Conservation (phyloP, 2,329 filamentous ascomycete species). For the Sporothrix pseudoabietina region DNA sequence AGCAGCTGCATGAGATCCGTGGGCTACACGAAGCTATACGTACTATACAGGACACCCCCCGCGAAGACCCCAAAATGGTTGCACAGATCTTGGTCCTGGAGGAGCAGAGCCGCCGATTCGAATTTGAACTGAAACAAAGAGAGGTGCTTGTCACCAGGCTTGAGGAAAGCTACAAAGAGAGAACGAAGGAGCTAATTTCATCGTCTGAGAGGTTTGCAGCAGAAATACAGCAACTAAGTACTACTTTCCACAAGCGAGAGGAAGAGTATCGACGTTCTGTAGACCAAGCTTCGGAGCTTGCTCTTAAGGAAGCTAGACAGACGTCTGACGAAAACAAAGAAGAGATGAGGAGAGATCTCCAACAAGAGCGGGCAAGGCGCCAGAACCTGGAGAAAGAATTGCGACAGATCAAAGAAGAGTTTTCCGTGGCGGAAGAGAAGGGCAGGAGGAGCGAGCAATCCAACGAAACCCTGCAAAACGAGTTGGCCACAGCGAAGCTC, state of each 20-base stretch:
- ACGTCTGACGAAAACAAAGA: slow-evolving; percentile 27
- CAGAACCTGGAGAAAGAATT: slow-evolving; percentile 32
- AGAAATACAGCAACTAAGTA: slow-evolving; percentile 25
- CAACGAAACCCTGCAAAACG: slow-evolving; percentile 21
- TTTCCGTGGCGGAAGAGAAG: slow-evolving; percentile 30
- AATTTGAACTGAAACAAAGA: slow-evolving; percentile 27
- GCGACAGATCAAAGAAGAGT: slow-evolving; percentile 26
- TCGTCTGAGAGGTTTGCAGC: slow-evolving; percentile 19
- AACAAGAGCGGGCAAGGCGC: slow-evolving; percentile 30
- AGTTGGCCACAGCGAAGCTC: slow-evolving; percentile 22
- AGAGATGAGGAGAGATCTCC: slow-evolving; percentile 28
- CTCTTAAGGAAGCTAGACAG: slow-evolving; percentile 23
- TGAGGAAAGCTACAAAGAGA: slow-evolving; percentile 28
- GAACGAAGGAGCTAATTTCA: neutral
- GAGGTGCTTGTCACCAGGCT: slow-evolving; percentile 22
- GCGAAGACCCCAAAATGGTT: slow-evolving; percentile 16
- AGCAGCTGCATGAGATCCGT: slow-evolving; percentile 8
- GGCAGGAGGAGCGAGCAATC: neutral
- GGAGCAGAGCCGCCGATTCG: slow-evolving; percentile 1
- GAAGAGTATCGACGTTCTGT: slow-evolving; percentile 28
- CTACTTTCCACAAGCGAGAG: slow-evolving; percentile 24
- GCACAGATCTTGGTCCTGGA: slow-evolving; percentile 16
- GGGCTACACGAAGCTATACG: slow-evolving; percentile 5
- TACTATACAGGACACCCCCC: neutral
- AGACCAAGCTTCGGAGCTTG: slow-evolving; percentile 24